These are phyloP conservation scores for Boletus sp. DNA, from an alignment of 768 basidiomycete genomes.

Conservation along the genomic window DNA sequence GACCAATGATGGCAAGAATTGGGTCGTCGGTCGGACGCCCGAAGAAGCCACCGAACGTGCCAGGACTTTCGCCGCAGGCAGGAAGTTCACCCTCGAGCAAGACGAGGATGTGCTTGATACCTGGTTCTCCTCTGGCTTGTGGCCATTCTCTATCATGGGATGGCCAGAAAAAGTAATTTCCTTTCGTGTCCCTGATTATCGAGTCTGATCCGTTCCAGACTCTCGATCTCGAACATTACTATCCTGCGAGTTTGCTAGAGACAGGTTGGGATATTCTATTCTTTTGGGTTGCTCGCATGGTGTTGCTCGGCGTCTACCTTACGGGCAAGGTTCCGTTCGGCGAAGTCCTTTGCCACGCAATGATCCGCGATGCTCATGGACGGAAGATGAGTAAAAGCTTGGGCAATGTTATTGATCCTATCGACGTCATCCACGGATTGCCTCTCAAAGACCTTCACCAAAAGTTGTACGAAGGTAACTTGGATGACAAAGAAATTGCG, in stretches of 20 bases:
- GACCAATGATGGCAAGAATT: slow-evolving; percentile 69
- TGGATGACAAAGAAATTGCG: slow-evolving; percentile 87
- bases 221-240: slow-evolving; percentile 72
- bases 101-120: slow-evolving; percentile 98
- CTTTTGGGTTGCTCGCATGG: slow-evolving; percentile 99
- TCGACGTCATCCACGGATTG: slow-evolving; percentile 89
- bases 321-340: slow-evolving; percentile 91
- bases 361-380: slow-evolving; percentile 98
- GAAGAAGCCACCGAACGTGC: slow-evolving; percentile 80
- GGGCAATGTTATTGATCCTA: slow-evolving; percentile 96
- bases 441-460: slow-evolving; percentile 75
- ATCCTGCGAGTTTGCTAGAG: slow-evolving; percentile 87
- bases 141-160: slow-evolving; percentile 97
- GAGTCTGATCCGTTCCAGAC: slow-evolving; percentile 48
- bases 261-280: slow-evolving; percentile 99
- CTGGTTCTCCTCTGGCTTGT: slow-evolving; percentile 97
- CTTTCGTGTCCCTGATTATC: background rate
- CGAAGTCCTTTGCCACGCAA: slow-evolving; percentile 96
- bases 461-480: slow-evolving; percentile 85
- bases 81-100: slow-evolving; percentile 75
- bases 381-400: slow-evolving; percentile 99
- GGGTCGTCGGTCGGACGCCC: slow-evolving; percentile 84
- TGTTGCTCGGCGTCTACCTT: slow-evolving; percentile 82
- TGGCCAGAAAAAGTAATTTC: slow-evolving; percentile 85
- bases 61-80: slow-evolving; percentile 61